These are phyloP conservation scores for Cutaneotrichosporon arboriforme DNA, from an alignment of 1,284 basidiomycete genomes.

Conservation along the genomic window DNA sequence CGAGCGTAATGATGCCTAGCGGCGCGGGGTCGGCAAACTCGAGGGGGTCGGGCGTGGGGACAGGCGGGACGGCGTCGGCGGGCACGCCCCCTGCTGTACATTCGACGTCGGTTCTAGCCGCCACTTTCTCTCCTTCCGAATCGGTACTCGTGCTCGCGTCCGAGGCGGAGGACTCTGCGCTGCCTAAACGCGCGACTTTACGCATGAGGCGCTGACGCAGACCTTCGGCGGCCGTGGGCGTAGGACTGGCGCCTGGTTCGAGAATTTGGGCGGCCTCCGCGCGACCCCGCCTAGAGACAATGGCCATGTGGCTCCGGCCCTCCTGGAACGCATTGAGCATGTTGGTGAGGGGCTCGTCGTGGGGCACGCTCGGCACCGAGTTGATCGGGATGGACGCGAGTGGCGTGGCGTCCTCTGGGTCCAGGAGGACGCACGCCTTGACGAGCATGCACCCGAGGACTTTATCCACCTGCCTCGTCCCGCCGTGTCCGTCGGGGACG, in stretches of 20 bases:
- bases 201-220: too few relatives aligned
- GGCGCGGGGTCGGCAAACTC: constrained; percentile 68
- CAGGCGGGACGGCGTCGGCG: constrained; percentile 71
- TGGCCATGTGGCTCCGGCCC: constrained; percentile 84
- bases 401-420: constrained; percentile 78
- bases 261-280: too few relatives aligned
- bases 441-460: constrained; percentile 75
- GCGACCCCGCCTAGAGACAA: constrained; percentile 53
- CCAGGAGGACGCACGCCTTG: constrained; percentile 77
- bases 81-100: too few relatives aligned
- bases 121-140: too few relatives aligned
- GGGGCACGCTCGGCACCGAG: constrained; percentile 76
- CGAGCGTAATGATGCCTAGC: constrained; percentile 85
- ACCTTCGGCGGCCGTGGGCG: too few relatives aligned
- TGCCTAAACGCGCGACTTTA: too few relatives aligned
- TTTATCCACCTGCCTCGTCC: constrained; percentile 49
- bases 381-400: constrained; percentile 73
- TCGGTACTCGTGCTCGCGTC: too few relatives aligned
- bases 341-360: constrained; percentile 76
- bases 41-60: constrained; percentile 62
- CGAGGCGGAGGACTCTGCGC: too few relatives aligned
- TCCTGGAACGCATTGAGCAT: constrained; percentile 88
- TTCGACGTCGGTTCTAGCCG: too few relatives aligned
- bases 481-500: constrained; percentile 49
- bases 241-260: too few relatives aligned